Evolutionary conservation across 2,329 filamentous ascomycete species (phyloP).

Genomic region (Monosporascus sp.): DNA sequence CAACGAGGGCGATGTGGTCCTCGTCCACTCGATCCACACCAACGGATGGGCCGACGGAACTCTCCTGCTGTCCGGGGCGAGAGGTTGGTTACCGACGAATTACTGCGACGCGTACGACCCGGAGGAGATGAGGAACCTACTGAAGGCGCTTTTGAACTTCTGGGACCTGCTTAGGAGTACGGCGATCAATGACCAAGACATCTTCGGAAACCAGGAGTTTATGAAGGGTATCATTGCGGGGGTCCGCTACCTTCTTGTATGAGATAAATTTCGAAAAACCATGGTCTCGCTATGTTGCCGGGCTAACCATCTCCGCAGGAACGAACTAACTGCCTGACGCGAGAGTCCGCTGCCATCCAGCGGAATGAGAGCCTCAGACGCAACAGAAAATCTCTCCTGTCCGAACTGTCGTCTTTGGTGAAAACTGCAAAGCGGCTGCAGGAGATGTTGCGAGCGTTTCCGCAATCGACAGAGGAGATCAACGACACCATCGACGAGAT

Average conservation of each 20-base stretch:
- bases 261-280: not conserved
- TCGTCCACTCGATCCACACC: slow-evolving; percentile 94
- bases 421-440: slow-evolving; percentile 84
- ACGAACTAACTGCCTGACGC: slow-evolving; percentile 78
- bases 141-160: slow-evolving; percentile 83
- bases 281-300: slow-evolving; percentile 3
- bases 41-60: slow-evolving; percentile 99
- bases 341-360: slow-evolving; percentile 72
- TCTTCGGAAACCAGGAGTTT: slow-evolving; percentile 88
- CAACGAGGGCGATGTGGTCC: slow-evolving; percentile 83
- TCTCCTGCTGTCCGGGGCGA: slow-evolving; percentile 73
- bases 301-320: slow-evolving; percentile 52
- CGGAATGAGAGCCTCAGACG: slow-evolving; percentile 70
- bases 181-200: slow-evolving; percentile 66
- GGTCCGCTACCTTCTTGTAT: slow-evolving; percentile 80
- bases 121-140: slow-evolving; percentile 74
- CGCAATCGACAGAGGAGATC: slow-evolving; percentile 48
- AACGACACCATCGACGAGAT: slow-evolving; percentile 86
- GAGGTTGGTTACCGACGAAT: slow-evolving; percentile 96
- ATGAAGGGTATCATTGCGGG: slow-evolving; percentile 92
- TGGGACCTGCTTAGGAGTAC: slow-evolving; percentile 86
- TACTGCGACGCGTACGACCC: slow-evolving; percentile 96
- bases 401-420: slow-evolving; percentile 83
- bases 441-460: slow-evolving; percentile 55
- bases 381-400: slow-evolving; percentile 80